A percentile compares a stretch with the other conserved stretches of the same genome.
These are phyloP conservation scores for Pholiota conissans DNA, from an alignment of 768 basidiomycete species.

Conservation along the genomic window DNA sequence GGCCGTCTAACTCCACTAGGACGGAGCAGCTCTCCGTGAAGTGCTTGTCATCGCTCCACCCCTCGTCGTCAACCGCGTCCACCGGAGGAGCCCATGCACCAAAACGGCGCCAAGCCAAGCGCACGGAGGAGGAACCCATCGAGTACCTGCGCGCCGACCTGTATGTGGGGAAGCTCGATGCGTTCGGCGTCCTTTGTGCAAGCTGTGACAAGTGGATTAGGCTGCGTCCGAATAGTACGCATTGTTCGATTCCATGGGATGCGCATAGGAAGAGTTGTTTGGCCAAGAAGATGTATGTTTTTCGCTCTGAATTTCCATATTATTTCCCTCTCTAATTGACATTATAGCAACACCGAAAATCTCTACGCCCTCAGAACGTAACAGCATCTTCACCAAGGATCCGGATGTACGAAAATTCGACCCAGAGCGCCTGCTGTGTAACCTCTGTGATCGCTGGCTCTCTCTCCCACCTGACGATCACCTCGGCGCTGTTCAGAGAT, in stretches of 20 bases:
- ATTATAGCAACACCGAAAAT: conserved; percentile 45
- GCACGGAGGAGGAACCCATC: conserved; percentile 77
- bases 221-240: conserved; percentile 82
- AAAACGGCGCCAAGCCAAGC: conserved; percentile 72
- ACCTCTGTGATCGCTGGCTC: conserved; percentile 71
- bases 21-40: background rate
- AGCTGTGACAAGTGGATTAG: conserved; percentile 87
- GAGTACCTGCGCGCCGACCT: conserved; percentile 69
- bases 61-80: conserved; percentile 32
- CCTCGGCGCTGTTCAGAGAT: conserved; percentile 58
- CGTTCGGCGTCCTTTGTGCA: conserved; percentile 77
- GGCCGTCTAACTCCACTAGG: background rate
- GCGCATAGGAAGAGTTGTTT: conserved; percentile 83
- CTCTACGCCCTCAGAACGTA: conserved; percentile 62
- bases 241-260: conserved; percentile 86
- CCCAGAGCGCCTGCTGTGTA: conserved; percentile 68
- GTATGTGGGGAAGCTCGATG: conserved; percentile 79
- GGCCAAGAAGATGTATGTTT: conserved; percentile 62
- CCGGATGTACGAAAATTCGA: conserved; percentile 76
- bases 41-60: background rate
- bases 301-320: too few species aligned
- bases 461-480: conserved; percentile 60
- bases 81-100: conserved; percentile 46
- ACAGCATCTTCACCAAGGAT: conserved; percentile 59
- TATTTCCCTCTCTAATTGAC: conserved; percentile 5